Percentiles rank a stretch among this genome's conserved stretches.
Evolutionary conservation across 1,284 basidiomycete genomes (phyloP).

Genomic region (Puccinia brachypodii): DNA sequence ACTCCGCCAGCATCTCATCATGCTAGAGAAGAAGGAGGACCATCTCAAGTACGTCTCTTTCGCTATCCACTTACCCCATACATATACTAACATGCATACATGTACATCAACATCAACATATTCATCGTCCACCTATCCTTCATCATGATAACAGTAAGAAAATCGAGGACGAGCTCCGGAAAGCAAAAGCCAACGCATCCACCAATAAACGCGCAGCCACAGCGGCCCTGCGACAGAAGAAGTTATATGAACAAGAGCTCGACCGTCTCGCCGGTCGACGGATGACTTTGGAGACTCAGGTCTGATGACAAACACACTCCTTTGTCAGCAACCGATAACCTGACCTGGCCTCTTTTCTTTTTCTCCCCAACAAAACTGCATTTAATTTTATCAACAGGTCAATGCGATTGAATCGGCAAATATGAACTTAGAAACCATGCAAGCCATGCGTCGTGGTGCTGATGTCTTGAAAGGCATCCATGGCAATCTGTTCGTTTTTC

Average conservation of each 20-base stretch:
- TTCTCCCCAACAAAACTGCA: neutral
- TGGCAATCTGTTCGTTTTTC: conserved; percentile 72
- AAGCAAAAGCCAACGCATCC: conserved; percentile 88
- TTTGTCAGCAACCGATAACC: conserved; percentile 3
- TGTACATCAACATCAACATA: neutral
- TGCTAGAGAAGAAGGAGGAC: conserved; percentile 99
- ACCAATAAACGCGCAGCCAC: conserved; percentile 86
- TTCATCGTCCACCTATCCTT: neutral
- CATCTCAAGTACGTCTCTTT: conserved; percentile 64
- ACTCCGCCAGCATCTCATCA: conserved; percentile 63
- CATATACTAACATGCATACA: neutral
- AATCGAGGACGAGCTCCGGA: conserved; percentile 90
- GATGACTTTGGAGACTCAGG: conserved; percentile 92
- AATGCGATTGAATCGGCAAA: conserved; percentile 97
- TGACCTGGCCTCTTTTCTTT: neutral
- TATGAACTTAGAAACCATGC: conserved; percentile 97
- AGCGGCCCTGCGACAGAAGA: conserved; percentile 92
- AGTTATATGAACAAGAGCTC: conserved; percentile 82
- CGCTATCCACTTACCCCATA: neutral
- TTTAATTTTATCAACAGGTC: conserved; percentile 60
- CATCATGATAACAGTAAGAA: conserved; percentile 65
- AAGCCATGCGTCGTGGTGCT: conserved; percentile 94
- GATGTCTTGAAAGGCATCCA: conserved; percentile 90
- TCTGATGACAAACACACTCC: conserved; percentile 51
- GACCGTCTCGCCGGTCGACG: conserved; percentile 82